These are phyloP conservation scores for Triangularia setosa DNA, from an alignment of 2,329 filamentous ascomycete genomes.

Conservation along the genomic window DNA sequence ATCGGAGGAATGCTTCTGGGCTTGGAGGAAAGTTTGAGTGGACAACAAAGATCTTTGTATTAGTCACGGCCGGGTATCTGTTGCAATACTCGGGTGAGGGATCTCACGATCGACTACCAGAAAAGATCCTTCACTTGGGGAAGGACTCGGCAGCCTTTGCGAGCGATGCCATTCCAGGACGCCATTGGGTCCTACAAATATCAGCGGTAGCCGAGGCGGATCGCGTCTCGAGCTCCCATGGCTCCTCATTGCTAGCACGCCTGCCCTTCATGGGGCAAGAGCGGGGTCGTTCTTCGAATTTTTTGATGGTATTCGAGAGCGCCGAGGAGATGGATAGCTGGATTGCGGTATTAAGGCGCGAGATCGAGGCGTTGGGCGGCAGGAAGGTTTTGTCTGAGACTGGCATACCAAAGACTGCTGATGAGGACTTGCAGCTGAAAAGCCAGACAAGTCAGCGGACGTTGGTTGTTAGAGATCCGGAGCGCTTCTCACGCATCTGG, in stretches of 20 bases:
- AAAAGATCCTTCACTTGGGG: constrained; percentile 69
- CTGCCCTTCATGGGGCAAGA: constrained; percentile 57
- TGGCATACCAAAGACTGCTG: constrained; percentile 46
- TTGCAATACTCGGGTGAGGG: constrained; percentile 70
- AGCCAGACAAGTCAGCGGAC: constrained; percentile 44
- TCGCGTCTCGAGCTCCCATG: constrained; percentile 45
- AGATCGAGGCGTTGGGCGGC: constrained; percentile 68
- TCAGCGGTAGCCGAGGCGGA: constrained; percentile 62
- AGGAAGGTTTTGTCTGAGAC: constrained; percentile 60
- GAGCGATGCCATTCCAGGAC: constrained; percentile 73
- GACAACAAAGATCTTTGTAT: constrained; percentile 67
- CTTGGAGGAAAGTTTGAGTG: constrained; percentile 55
- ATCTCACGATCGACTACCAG: constrained; percentile 65
- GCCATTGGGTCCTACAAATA: constrained; percentile 76
- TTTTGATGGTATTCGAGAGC: constrained; percentile 69
- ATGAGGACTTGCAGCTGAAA: constrained; percentile 32
- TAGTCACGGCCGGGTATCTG: constrained; percentile 67
- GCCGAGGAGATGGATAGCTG: constrained; percentile 73
- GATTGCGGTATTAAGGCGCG: constrained; percentile 63
- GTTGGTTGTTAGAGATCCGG: constrained; percentile 45
- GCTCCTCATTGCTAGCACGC: constrained; percentile 62
- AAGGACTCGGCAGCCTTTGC: constrained; percentile 75
- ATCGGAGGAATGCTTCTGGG: constrained; percentile 40
- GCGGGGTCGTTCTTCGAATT: constrained; percentile 56
- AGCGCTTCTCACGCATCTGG: constrained; percentile 43